Evolutionary conservation across 1,284 basidiomycete species (phyloP).

Genomic region (Jaminaea rosea): DNA sequence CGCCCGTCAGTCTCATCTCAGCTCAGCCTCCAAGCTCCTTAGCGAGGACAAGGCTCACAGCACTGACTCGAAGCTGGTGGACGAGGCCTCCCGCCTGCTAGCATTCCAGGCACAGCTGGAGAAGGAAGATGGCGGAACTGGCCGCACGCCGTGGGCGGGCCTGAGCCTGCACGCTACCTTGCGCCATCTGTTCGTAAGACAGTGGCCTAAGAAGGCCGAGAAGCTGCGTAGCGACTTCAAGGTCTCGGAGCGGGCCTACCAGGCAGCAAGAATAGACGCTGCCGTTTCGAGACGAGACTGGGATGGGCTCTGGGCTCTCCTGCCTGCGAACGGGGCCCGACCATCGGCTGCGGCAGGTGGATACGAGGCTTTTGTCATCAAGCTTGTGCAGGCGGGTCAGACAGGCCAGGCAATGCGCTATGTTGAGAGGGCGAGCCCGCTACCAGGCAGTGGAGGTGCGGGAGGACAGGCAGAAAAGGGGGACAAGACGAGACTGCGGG

Average conservation of each 20-base stretch:
- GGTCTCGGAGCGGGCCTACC: constrained; percentile 33
- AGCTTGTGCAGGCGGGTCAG: no score
- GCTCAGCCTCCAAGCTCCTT: constrained; percentile 73
- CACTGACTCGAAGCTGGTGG: constrained; percentile 89
- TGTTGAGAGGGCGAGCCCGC: no score
- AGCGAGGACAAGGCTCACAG: constrained; percentile 80
- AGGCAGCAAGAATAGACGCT: constrained; percentile 28
- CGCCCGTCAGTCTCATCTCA: constrained; percentile 12
- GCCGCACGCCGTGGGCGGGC: constrained; percentile 36
- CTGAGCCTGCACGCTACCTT: constrained; percentile 38
- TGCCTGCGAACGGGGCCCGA: no score
- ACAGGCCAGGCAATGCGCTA: no score
- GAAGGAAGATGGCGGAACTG: constrained; percentile 70
- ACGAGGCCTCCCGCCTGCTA: constrained; percentile 71
- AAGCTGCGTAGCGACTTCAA: constrained; percentile 40
- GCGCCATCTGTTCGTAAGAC: constrained; percentile 23
- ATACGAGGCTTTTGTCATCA: no score
- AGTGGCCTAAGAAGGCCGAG: constrained; percentile 32
- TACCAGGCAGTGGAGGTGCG: no score
- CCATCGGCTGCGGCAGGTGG: no score
- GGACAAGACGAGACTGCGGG: no score
- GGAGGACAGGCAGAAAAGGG: no score
- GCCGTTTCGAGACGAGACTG: constrained; percentile 24
- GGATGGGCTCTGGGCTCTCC: constrained; percentile 30
- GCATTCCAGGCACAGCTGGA: constrained; percentile 75